Percentiles rank a stretch among this genome's conserved stretches.
Evolutionary conservation across 805 yeast genomes (phyloP).

Genomic region (Barnettozyma californica): DNA sequence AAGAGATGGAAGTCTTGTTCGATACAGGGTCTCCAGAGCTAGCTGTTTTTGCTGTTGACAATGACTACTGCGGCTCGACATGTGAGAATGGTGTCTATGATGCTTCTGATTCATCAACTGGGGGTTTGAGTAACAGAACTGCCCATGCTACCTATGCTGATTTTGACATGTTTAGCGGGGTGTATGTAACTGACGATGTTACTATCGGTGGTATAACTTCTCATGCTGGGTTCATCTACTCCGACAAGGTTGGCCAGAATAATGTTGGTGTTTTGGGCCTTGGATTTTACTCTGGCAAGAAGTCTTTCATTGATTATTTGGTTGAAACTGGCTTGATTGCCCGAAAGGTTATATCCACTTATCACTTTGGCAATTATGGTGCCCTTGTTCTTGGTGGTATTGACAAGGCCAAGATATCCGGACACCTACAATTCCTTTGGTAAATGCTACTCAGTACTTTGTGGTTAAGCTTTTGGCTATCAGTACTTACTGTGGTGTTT

Average conservation of each 20-base stretch:
- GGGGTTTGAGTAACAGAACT: conserved; percentile 3
- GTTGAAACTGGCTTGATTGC: conserved; percentile 1
- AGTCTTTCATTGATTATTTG: conserved; percentile 3
- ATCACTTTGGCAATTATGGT: conserved; percentile 9
- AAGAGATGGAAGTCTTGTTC: conserved; percentile 7
- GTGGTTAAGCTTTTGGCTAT: conserved; percentile 10
- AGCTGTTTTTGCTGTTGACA: conserved; percentile 2
- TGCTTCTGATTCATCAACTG: conserved; percentile 6
- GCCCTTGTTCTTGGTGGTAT: conserved; percentile 21
- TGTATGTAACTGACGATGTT: conserved; percentile 10
- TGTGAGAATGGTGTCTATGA: conserved; percentile 1
- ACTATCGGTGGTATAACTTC: conserved; percentile 8
- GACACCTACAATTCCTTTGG: conserved; percentile 11
- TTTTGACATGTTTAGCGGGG: conserved; percentile 8
- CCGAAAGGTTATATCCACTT: conserved; percentile 12
- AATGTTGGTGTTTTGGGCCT: conserved; percentile 13
- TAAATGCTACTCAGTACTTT: neutral
- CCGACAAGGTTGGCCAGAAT: conserved; percentile 2
- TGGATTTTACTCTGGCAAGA: neutral
- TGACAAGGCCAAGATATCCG: conserved; percentile 14
- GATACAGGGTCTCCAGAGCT: conserved; percentile 20
- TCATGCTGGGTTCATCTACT: conserved; percentile 1
- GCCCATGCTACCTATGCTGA: conserved; percentile 7
- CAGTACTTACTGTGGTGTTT: conserved; percentile 13
- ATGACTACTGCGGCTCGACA: conserved; percentile 2